phyloP scores from a whole-genome alignment of 805 yeast genomes.

The Sungouiella thailandica region DNA sequence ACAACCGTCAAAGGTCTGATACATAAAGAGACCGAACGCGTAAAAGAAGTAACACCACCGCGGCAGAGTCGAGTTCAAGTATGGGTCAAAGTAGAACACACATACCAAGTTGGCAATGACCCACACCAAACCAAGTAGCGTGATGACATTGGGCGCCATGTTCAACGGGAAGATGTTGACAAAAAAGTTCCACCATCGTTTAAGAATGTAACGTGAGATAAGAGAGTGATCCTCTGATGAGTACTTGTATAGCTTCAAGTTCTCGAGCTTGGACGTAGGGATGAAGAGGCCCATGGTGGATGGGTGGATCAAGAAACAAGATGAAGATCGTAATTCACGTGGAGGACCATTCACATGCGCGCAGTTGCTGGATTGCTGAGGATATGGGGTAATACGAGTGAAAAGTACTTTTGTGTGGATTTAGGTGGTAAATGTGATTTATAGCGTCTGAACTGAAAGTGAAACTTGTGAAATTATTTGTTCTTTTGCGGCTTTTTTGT shows the following conservation, averaged over 20 bases:
- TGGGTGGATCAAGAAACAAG: neutral
- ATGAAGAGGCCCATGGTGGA: slow-evolving; percentile 59
- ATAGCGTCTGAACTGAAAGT: too few relatives aligned
- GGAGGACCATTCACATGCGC: neutral
- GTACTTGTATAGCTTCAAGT: slow-evolving; percentile 57
- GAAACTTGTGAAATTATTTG: too few relatives aligned
- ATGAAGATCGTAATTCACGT: neutral
- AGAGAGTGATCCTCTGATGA: slow-evolving; percentile 79
- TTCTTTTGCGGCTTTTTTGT: too few relatives aligned
- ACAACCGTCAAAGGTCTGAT: slow-evolving; percentile 94
- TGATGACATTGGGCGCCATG: slow-evolving; percentile 92
- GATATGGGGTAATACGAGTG: too few relatives aligned
- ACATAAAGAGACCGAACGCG: slow-evolving; percentile 80
- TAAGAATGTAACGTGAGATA: slow-evolving; percentile 66
- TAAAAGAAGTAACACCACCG: slow-evolving; percentile 71
- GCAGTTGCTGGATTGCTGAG: too few relatives aligned
- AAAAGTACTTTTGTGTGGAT: too few relatives aligned
- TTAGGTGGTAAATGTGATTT: too few relatives aligned
- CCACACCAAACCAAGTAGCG: slow-evolving; percentile 73
- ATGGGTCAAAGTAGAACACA: slow-evolving; percentile 71
- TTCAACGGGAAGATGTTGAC: slow-evolving; percentile 72
- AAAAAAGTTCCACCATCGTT: slow-evolving; percentile 76
- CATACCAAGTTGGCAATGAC: slow-evolving; percentile 58
- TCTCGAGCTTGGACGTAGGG: slow-evolving; percentile 46
- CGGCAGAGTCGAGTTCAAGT: slow-evolving; percentile 55